Conservation (phyloP, 2,329 filamentous ascomycete genomes). For the Geosmithia morbida region DNA sequence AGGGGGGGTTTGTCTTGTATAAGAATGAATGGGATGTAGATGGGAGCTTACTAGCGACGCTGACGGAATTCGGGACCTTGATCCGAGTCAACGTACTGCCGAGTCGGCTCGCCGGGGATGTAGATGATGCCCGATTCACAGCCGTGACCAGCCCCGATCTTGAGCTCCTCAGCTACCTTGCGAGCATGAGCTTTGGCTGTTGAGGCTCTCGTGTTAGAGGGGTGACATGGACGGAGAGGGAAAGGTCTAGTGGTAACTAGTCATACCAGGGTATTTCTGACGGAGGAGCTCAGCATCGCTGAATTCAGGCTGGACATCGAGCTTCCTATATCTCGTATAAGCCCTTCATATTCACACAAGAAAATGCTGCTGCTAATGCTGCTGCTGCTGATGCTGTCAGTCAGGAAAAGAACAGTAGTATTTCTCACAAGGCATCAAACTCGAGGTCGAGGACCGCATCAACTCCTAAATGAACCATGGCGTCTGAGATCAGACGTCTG, state of each 20-base stretch:
- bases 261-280: slow-evolving; percentile 4
- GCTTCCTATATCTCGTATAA: neutral
- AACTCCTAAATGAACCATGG: neutral
- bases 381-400: too few species aligned
- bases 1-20: too few species aligned
- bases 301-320: neutral
- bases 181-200: slow-evolving; percentile 41
- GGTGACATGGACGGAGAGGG: too few species aligned
- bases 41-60: slow-evolving; percentile 35
- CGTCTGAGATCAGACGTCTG: too few species aligned
- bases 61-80: slow-evolving; percentile 41
- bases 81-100: slow-evolving; percentile 43
- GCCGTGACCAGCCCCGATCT: slow-evolving; percentile 6
- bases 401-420: neutral
- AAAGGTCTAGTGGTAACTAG: neutral
- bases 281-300: slow-evolving; percentile 2
- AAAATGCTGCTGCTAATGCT: too few species aligned
- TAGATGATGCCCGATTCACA: slow-evolving; percentile 37
- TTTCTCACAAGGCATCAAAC: slow-evolving; percentile 4
- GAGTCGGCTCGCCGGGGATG: slow-evolving; percentile 35
- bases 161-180: slow-evolving; percentile 36
- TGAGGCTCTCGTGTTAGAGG: too few species aligned
- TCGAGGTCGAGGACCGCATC: slow-evolving; percentile 2
- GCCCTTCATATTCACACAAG: too few species aligned
- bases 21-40: neutral